A percentile compares a stretch with the other conserved stretches of the same genome.
These are phyloP conservation scores for Ophiobolus disseminans DNA, from an alignment of 2,329 filamentous ascomycete genomes.

Conservation along the genomic window DNA sequence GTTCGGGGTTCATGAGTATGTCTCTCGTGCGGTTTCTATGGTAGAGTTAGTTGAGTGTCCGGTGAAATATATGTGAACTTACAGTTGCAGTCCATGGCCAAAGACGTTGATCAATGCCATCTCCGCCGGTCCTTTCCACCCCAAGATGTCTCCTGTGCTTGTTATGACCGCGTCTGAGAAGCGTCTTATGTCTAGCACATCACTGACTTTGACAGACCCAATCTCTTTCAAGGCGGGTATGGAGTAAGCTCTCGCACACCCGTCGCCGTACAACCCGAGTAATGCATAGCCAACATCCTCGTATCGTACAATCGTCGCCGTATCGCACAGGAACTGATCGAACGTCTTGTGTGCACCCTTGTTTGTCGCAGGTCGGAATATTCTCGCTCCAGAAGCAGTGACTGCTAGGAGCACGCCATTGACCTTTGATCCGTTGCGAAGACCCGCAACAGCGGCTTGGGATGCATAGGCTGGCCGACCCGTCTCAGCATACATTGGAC, in stretches of 20 bases:
- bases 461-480: slow-evolving; percentile 79
- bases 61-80: slow-evolving; percentile 44
- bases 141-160: slow-evolving; percentile 80
- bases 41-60: slow-evolving; percentile 6
- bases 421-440: slow-evolving; percentile 75
- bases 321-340: slow-evolving; percentile 81
- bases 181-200: slow-evolving; percentile 76
- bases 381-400: slow-evolving; percentile 74
- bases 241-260: slow-evolving; percentile 78
- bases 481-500: slow-evolving; percentile 78
- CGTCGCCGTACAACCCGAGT: slow-evolving; percentile 84
- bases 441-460: slow-evolving; percentile 74
- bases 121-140: slow-evolving; percentile 89
- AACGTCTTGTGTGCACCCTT: slow-evolving; percentile 95
- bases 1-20: slow-evolving; percentile 77
- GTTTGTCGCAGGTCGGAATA: slow-evolving; percentile 82
- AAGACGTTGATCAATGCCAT: slow-evolving; percentile 83
- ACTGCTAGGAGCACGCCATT: slow-evolving; percentile 84
- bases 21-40: slow-evolving; percentile 66
- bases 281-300: slow-evolving; percentile 79
- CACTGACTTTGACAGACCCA: slow-evolving; percentile 66
- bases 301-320: slow-evolving; percentile 77
- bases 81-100: slow-evolving; percentile 73
- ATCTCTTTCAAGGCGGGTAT: slow-evolving; percentile 91
- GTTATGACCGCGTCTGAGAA: slow-evolving; percentile 74